These are phyloP conservation scores for Hanseniaspora singularis DNA, from an alignment of 805 yeast genomes.

Conservation along the genomic window DNA sequence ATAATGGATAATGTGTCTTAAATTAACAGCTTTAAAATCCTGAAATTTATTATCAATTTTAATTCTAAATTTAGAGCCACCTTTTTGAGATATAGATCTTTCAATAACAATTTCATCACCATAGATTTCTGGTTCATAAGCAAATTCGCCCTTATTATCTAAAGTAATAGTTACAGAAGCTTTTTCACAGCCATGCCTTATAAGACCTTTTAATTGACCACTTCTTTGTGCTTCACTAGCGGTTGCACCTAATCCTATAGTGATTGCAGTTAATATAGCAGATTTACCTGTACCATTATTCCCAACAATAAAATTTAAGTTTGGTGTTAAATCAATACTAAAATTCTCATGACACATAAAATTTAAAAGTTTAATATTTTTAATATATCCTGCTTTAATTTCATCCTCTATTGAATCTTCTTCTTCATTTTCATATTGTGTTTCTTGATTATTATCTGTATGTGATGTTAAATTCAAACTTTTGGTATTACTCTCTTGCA, in stretches of 20 bases:
- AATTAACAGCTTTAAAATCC: constrained; percentile 48
- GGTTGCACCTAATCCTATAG: constrained; percentile 78
- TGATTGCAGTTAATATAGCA: constrained; percentile 76
- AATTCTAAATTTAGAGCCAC: constrained; percentile 41
- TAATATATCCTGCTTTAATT: constrained; percentile 49
- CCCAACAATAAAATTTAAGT: constrained; percentile 77
- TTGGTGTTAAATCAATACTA: constrained; percentile 61
- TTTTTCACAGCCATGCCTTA: constrained; percentile 62
- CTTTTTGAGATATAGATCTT: constrained; percentile 44
- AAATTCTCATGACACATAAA: constrained; percentile 88
- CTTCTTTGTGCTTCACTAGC: constrained; percentile 85
- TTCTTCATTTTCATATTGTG: constrained; percentile 22
- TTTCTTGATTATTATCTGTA: too few relatives aligned
- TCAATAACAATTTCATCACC: constrained; percentile 64
- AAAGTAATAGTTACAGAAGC: constrained; percentile 57
- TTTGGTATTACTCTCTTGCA: too few relatives aligned
- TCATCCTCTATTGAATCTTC: constrained; percentile 10
- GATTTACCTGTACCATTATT: constrained; percentile 86
- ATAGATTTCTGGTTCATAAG: constrained; percentile 49
- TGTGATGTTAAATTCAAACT: too few relatives aligned
- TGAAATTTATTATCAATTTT: constrained; percentile 39
- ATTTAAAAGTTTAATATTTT: constrained; percentile 50
- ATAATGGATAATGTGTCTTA: constrained; percentile 55
- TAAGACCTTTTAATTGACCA: constrained; percentile 50
- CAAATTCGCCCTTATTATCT: constrained; percentile 52